Percentiles rank a stretch among this genome's conserved stretches.
These are phyloP conservation scores for Tanacetum coccineum DNA, from an alignment of 129 eudicot genomes.

Conservation along the genomic window DNA sequence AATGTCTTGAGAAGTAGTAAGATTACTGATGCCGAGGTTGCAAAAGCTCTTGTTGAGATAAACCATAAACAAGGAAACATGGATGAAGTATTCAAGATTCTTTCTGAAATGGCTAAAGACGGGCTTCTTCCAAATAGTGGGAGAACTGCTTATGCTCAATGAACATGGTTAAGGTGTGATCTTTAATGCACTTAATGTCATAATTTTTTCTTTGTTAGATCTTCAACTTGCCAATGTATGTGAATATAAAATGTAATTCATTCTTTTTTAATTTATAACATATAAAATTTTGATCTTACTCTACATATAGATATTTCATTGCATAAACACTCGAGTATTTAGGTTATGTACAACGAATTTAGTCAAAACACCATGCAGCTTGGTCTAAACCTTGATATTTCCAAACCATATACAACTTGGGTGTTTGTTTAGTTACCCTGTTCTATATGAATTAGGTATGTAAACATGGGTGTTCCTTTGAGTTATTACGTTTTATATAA, in stretches of 20 bases:
- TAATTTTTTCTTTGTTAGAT: neutral
- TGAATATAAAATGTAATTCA: conserved; percentile 23
- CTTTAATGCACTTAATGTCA: neutral
- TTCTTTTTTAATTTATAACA: conserved; percentile 12
- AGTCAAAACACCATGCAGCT: too few relatives aligned
- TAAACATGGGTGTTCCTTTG: too few relatives aligned
- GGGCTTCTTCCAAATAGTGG: conserved; percentile 91
- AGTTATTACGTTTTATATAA: too few relatives aligned
- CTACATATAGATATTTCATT: neutral
- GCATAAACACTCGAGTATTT: neutral
- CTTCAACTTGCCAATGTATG: conserved; percentile 13
- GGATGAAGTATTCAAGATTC: conserved; percentile 70
- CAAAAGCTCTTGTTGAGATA: conserved; percentile 73
- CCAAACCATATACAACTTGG: too few relatives aligned
- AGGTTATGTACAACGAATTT: neutral
- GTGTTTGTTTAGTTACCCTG: too few relatives aligned
- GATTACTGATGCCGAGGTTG: conserved; percentile 76
- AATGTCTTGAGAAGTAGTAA: conserved; percentile 67
- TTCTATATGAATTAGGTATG: too few relatives aligned
- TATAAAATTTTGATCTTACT: neutral
- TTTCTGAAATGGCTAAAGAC: conserved; percentile 85
- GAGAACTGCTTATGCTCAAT: conserved; percentile 42
- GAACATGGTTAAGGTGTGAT: conserved; percentile 20
- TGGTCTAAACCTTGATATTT: too few relatives aligned
- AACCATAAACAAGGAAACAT: conserved; percentile 88